phyloP scores from a whole-genome alignment of 2,329 filamentous ascomycete genomes.

The Penicillium sp. region DNA sequence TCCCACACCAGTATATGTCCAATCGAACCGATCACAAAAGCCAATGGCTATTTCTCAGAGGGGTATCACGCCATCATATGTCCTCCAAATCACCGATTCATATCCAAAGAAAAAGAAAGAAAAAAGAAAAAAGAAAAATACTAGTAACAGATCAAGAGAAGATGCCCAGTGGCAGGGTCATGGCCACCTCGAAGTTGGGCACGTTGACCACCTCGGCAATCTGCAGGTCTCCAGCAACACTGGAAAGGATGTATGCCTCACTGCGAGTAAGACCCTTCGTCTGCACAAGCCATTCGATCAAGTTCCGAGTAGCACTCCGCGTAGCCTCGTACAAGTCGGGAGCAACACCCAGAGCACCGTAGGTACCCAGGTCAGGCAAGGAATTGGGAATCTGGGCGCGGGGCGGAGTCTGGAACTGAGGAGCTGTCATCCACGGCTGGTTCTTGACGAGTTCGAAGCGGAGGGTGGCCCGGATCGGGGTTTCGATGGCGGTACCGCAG shows the following conservation, averaged over 20 bases:
- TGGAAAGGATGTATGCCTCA: constrained; percentile 57
- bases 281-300: constrained; percentile 52
- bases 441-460: constrained; percentile 52
- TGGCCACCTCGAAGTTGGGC: constrained; percentile 55
- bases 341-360: constrained; percentile 52
- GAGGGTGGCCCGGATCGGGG: constrained; percentile 52
- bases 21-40: constrained; percentile 10
- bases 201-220: constrained; percentile 57
- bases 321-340: constrained; percentile 52
- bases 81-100: neutral
- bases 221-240: constrained; percentile 53
- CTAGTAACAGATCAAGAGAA: constrained; percentile 36
- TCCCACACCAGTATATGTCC: constrained; percentile 10
- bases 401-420: constrained; percentile 49
- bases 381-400: constrained; percentile 23
- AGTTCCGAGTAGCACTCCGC: constrained; percentile 50
- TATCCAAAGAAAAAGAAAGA: neutral
- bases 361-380: constrained; percentile 41
- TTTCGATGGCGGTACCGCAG: constrained; percentile 60
- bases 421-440: constrained; percentile 49
- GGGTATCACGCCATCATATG: constrained; percentile 21
- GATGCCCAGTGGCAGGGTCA: constrained; percentile 51
- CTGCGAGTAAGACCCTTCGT: constrained; percentile 49
- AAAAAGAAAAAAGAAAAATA: constrained; percentile 41
- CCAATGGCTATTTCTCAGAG: constrained; percentile 1